phyloP scores from a whole-genome alignment of 257 asterid species.

The Linaria vulgaris region DNA sequence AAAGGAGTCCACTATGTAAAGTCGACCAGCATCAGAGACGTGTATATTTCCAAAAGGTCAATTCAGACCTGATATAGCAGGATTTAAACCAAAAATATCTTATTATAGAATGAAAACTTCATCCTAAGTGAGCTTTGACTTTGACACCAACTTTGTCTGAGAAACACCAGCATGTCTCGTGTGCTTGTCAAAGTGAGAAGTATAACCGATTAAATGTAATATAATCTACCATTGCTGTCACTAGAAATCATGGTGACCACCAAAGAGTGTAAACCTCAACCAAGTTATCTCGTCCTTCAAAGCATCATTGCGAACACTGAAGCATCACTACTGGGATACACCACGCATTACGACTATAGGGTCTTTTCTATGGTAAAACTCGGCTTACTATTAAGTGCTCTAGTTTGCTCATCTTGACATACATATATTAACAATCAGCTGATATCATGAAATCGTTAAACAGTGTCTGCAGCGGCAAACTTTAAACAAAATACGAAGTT shows the following conservation, averaged over 20 bases:
- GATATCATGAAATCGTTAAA: constrained; percentile 11
- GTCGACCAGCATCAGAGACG: too few species aligned
- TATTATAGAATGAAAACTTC: too few species aligned
- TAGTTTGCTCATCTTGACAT: neutral
- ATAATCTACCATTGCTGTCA: neutral
- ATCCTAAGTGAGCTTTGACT: too few species aligned
- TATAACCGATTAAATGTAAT: neutral
- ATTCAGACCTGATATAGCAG: too few species aligned
- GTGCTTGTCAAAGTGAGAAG: neutral
- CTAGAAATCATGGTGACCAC: constrained; percentile 2
- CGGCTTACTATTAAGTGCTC: neutral
- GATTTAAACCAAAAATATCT: too few species aligned
- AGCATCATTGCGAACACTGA: neutral
- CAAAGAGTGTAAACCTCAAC: neutral
- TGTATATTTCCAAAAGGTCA: too few species aligned
- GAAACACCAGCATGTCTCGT: too few species aligned
- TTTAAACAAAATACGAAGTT: neutral
- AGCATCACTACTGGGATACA: neutral
- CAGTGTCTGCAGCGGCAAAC: neutral
- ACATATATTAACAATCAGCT: constrained; percentile 17
- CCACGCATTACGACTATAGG: neutral
- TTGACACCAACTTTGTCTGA: too few species aligned
- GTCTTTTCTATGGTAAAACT: neutral
- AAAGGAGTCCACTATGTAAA: too few species aligned
- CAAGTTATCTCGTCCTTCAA: neutral